Evolutionary conservation across 2,329 filamentous ascomycete genomes (phyloP), one percentile per base, ranked within the genome.

Genomic region (Arachnomyces sp.): DNA sequence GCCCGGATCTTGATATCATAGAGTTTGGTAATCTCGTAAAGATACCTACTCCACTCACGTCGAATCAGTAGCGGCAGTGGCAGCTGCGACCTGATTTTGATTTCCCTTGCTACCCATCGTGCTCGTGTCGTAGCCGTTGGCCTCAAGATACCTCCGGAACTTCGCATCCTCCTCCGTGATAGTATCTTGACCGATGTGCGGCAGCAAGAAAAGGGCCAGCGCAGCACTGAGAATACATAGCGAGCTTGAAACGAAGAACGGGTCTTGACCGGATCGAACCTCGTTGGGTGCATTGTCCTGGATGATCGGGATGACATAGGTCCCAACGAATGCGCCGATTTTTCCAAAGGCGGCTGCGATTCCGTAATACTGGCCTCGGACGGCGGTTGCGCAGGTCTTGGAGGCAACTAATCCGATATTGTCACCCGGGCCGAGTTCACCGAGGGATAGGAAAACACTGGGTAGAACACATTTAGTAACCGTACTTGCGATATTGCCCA

Each of bases 331-430:
- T 2, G 87, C 89, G 36, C 68, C 68, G 13, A 71, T 53, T 48
- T 71, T 71, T 30, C 68, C 68, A 11, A 61, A 45, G 2, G 67
- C 67, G 0, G 68, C 68, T 6, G 67, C 67, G 38, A 69, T 66
- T 7, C 66, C 76, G 53, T 81, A 81, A 60, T 80, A 81, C 56
- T 85, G 78, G 2, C 88, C 89, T 30, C 88, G 77, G n/a, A 95
- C 82, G 13, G 84, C 83, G 3, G 89, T 95, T 0, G 89, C 86
- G 53, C 81, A 88, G 2, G 86, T 89, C 69, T 95, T 95, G 34
- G 84, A 84, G 0, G 89, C 88, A 21, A 93, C 63, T 0, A 95
- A 74, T 2, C 88, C 88, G 51, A 95, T 94, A 60, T 95, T 95
- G 68, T 95, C 85, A 9, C 89, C 89, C 0, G 89, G 87, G 0